Evolutionary conservation across 2,329 filamentous ascomycete species (phyloP).

Genomic region (Chrysoporthe deuterocubensis): DNA sequence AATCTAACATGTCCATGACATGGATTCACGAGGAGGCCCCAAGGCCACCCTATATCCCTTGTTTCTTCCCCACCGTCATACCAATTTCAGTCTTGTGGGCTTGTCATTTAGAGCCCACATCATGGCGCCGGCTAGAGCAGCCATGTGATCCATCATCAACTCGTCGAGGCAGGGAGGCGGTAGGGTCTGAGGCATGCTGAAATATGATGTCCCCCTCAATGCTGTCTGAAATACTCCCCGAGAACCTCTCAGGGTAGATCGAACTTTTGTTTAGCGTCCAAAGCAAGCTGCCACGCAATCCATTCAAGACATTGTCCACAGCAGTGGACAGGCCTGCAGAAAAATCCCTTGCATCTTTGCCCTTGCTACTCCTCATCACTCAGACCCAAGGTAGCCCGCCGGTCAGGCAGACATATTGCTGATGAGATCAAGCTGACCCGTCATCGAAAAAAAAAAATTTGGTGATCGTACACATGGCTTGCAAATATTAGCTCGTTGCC

Average conservation of each 20-base stretch:
- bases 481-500: slow-evolving; percentile 15
- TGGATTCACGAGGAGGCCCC: neutral
- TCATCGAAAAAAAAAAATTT: neutral
- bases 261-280: slow-evolving; percentile 15
- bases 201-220: slow-evolving; percentile 11
- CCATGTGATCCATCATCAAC: slow-evolving; percentile 12
- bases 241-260: slow-evolving; percentile 1
- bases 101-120: slow-evolving; percentile 3
- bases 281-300: slow-evolving; percentile 1
- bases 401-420: neutral
- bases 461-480: slow-evolving; percentile 16
- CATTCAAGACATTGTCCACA: neutral
- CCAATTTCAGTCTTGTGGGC: neutral
- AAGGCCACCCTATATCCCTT: slow-evolving; percentile 8
- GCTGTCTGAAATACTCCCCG: slow-evolving; percentile 10
- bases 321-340: slow-evolving; percentile 5
- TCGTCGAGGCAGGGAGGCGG: neutral
- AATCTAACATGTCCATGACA: slow-evolving; percentile 13
- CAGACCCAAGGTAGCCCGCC: neutral
- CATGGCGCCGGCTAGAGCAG: neutral
- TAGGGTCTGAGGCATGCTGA: neutral
- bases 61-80: neutral
- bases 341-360: neutral
- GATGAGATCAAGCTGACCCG: neutral
- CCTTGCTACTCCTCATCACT: neutral